These are phyloP conservation scores for Orbilia blumenaviensis DNA, from an alignment of 2,329 filamentous ascomycete species.

Conservation along the genomic window DNA sequence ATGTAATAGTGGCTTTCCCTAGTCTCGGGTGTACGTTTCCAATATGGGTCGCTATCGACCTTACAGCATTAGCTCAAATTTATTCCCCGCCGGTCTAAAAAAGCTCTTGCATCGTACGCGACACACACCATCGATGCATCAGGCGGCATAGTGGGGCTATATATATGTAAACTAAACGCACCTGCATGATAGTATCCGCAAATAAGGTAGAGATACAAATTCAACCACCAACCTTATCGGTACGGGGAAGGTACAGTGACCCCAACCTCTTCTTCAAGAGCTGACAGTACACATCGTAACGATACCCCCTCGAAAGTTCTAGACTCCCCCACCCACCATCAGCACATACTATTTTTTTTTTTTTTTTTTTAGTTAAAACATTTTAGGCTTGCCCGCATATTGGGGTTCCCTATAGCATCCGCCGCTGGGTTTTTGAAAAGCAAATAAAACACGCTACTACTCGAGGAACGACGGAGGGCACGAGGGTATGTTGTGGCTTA, in stretches of 20 bases:
- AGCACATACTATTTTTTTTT: no score
- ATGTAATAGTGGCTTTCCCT: background rate
- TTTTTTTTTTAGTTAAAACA: background rate
- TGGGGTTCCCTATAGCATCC: background rate
- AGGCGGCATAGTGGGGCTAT: background rate
- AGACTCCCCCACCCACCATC: background rate
- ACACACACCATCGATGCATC: background rate
- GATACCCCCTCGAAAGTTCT: background rate
- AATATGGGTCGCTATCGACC: background rate
- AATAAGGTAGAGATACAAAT: conserved; percentile 1
- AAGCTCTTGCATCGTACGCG: background rate
- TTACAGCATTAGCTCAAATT: background rate
- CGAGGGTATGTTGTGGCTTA: background rate
- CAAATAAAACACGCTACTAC: conserved; percentile 16
- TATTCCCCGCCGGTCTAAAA: conserved; percentile 8
- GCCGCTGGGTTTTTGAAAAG: background rate
- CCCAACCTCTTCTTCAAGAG: background rate
- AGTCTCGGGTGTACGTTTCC: conserved; percentile 2
- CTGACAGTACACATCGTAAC: background rate
- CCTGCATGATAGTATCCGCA: background rate
- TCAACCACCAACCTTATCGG: background rate
- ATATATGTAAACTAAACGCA: conserved; percentile 1
- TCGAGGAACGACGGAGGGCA: conserved; percentile 24
- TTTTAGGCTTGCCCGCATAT: background rate
- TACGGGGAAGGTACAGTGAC: background rate